phyloP scores from a whole-genome alignment of 139 green algal genomes.

The Eudorina sp. region DNA sequence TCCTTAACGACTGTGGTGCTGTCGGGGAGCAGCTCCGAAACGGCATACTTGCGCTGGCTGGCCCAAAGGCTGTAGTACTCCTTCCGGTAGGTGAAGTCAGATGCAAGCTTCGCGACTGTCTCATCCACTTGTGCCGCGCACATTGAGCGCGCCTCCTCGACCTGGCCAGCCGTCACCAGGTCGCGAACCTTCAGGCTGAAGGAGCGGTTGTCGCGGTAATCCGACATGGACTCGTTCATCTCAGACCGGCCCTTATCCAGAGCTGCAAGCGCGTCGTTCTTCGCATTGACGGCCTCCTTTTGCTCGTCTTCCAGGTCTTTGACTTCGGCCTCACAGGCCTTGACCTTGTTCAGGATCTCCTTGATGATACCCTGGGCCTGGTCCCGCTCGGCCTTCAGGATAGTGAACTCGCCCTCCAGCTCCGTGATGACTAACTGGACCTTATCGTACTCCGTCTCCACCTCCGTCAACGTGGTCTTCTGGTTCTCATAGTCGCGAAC shows the following conservation, averaged over 20 bases:
- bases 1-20: constrained; percentile 6
- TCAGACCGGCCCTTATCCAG: constrained; percentile 50
- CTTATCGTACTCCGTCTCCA: constrained; percentile 62
- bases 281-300: constrained; percentile 53
- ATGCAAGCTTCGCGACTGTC: constrained; percentile 49
- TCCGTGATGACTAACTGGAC: constrained; percentile 46
- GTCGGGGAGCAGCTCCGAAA: constrained; percentile 70
- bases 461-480: constrained; percentile 50
- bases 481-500: constrained; percentile 50
- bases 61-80: constrained; percentile 68
- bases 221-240: constrained; percentile 52
- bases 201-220: constrained; percentile 73
- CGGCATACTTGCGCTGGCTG: constrained; percentile 63
- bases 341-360: constrained; percentile 50
- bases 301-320: constrained; percentile 63
- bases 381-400: constrained; percentile 68
- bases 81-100: constrained; percentile 53
- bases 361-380: constrained; percentile 63
- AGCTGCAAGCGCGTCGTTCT: constrained; percentile 55
- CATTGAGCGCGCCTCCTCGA: constrained; percentile 57
- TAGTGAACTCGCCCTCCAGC: constrained; percentile 69
- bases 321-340: constrained; percentile 53
- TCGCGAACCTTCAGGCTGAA: constrained; percentile 69
- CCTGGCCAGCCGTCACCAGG: constrained; percentile 64
- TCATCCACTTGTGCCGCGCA: constrained; percentile 54